phyloP scores from a whole-genome alignment of 768 basidiomycete species.

The Boletellus emodensis region DNA sequence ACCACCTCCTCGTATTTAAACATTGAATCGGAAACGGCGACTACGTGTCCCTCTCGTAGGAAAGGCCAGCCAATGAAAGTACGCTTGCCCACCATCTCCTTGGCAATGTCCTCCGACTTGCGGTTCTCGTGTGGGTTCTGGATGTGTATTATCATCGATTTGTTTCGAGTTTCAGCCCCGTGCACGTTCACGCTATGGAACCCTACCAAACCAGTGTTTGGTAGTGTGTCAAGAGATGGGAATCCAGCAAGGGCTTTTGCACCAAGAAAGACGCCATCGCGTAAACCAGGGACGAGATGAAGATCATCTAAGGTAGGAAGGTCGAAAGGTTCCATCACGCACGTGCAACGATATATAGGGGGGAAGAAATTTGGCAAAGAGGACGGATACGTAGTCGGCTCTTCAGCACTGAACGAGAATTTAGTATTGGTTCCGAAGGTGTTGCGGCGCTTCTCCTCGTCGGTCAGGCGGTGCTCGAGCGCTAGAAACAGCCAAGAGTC shows the following conservation, averaged over 20 bases:
- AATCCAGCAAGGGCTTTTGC: constrained; percentile 88
- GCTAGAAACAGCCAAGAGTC: constrained; percentile 37
- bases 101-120: constrained; percentile 71
- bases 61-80: constrained; percentile 92
- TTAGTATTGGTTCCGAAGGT: constrained; percentile 72
- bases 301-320: constrained; percentile 84
- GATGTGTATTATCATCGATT: constrained; percentile 89
- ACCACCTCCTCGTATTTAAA: constrained; percentile 80
- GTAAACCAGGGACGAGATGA: constrained; percentile 80
- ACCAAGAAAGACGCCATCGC: constrained; percentile 86
- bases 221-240: constrained; percentile 90
- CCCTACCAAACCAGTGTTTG: constrained; percentile 69
- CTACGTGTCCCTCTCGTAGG: constrained; percentile 86
- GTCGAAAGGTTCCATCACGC: constrained; percentile 77
- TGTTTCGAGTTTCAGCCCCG: constrained; percentile 83
- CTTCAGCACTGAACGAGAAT: constrained; percentile 65
- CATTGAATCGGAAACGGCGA: constrained; percentile 78
- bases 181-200: constrained; percentile 93
- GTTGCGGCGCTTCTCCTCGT: constrained; percentile 76
- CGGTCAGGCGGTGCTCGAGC: constrained; percentile 70
- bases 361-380: constrained; percentile 96
- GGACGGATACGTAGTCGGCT: constrained; percentile 76
- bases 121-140: constrained; percentile 65
- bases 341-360: constrained; percentile 73
- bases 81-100: constrained; percentile 68